Evolutionary conservation across 768 basidiomycete genomes (phyloP), one percentile per base, ranked within the genome.

Genomic region (Kwoniella dejecticola): DNA sequence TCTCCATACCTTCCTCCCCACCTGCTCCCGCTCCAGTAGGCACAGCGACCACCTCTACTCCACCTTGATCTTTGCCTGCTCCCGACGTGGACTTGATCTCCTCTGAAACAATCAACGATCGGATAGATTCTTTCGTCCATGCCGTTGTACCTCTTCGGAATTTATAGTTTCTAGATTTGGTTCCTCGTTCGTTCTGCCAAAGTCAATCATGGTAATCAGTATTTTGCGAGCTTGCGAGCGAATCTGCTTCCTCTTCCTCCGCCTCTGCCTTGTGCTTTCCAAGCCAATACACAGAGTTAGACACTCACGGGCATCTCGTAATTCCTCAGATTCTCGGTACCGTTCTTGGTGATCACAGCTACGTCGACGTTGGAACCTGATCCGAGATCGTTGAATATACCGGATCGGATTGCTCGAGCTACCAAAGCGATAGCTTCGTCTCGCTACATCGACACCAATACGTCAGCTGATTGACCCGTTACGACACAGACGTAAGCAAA

Each of bases 331-430:
- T 90, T 94, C 79, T 96, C 92, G 0, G 93, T 94, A 62, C 86
- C 82, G 48, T 83, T 81, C 45, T 88, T 87, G 3, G 91, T 93
- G 80, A 99, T 94, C 68, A 98, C 85, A 78, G 94, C 95, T 0
- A 93, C 95, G 79, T 99, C 96, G 71, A 98, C 86, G 77, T 99
- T 98, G n/a, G 91, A 93, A 42, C 96, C 96, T 0, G 95, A 97
- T 3, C 96, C 96, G 31, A 98, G 86, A 82, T 99, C 96, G 82
- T 99, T 98, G 85, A 96, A 98, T 77, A 99, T 94, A 84, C 96
- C 96, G 1, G 91, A 90, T 23, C 89, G 87, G 71, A 99, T 87
- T 46, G 96, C 94, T 38, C 86, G 83, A 59, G 88, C 86, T 36
- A 97, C 93, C 19, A 98, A 83, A 5, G 82, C 81, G 49, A 98